These are phyloP conservation scores for Neofusicoccum laricinum DNA, from an alignment of 2,329 filamentous ascomycete genomes.

Conservation along the genomic window DNA sequence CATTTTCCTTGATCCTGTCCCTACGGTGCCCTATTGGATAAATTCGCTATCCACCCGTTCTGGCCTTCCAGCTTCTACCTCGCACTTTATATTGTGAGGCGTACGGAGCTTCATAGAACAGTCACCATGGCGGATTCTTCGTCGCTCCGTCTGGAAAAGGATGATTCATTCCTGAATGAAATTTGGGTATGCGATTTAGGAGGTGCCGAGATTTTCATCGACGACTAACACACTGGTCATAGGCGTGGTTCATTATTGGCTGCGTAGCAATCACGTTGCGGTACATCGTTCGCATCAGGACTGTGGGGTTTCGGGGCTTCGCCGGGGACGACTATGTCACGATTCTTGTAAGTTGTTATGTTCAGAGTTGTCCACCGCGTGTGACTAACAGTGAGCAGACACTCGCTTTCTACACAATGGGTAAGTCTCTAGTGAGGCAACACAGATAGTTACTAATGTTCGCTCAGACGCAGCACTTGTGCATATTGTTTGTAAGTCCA, in stretches of 20 bases:
- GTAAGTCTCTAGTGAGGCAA: not conserved
- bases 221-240: not conserved
- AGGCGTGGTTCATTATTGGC: slow-evolving; percentile 29
- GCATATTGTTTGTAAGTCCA: slow-evolving; percentile 30
- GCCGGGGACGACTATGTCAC: slow-evolving; percentile 41
- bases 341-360: slow-evolving; percentile 24
- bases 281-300: slow-evolving; percentile 36
- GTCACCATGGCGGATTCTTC: not conserved
- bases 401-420: slow-evolving; percentile 33
- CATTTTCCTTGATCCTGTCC: too few relatives aligned
- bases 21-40: too few relatives aligned
- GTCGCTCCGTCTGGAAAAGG: not conserved
- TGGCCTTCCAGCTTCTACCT: not conserved
- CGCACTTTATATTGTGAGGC: too few relatives aligned
- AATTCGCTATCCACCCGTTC: too few relatives aligned
- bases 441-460: not conserved
- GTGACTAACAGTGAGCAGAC: not conserved
- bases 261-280: slow-evolving; percentile 31
- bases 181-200: not conserved
- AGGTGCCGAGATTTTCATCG: not conserved
- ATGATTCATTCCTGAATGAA: not conserved
- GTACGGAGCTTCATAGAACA: not conserved
- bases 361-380: too few relatives aligned
- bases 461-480: slow-evolving; percentile 32
- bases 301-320: slow-evolving; percentile 37